Conservation (phyloP, 2,329 filamentous ascomycete genomes). For the Diaporthe sp. region DNA sequence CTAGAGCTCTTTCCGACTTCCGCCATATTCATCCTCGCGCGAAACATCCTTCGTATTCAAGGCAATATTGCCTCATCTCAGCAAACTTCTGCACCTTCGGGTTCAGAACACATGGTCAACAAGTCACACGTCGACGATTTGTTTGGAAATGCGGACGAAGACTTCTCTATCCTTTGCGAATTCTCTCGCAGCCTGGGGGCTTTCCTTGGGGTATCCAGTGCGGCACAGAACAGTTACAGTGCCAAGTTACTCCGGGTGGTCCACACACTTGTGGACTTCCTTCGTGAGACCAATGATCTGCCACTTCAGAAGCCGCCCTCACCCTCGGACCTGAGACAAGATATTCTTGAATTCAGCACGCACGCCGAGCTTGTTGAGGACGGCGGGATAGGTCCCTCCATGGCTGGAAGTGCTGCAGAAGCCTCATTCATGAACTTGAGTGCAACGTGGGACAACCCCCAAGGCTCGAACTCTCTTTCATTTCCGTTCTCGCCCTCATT, state of each 20-base stretch:
- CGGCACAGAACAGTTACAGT: not conserved
- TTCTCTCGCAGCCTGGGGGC: not conserved
- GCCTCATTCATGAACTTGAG: not conserved
- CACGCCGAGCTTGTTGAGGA: not conserved
- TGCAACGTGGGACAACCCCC: not conserved
- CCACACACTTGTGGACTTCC: not conserved
- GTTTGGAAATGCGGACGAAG: not conserved
- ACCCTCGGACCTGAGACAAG: not conserved
- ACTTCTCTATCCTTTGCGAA: not conserved
- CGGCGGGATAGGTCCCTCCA: not conserved
- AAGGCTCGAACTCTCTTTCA: not conserved
- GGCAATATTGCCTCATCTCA: not conserved
- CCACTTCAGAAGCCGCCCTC: not conserved
- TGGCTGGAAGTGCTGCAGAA: not conserved
- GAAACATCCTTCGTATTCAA: not conserved
- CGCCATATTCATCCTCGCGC: slow-evolving; percentile 11
- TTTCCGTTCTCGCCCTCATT: slow-evolving; percentile 4
- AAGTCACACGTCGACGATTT: not conserved
- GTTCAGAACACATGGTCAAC: not conserved
- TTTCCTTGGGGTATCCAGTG: not conserved
- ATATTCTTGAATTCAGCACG: not conserved
- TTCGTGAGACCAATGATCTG: not conserved
- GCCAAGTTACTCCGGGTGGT: slow-evolving; percentile 3
- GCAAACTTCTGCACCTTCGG: not conserved
- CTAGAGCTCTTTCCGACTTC: slow-evolving; percentile 2